phyloP scores from a whole-genome alignment of 306 rosid species.

The Trifolium fragiferum region DNA sequence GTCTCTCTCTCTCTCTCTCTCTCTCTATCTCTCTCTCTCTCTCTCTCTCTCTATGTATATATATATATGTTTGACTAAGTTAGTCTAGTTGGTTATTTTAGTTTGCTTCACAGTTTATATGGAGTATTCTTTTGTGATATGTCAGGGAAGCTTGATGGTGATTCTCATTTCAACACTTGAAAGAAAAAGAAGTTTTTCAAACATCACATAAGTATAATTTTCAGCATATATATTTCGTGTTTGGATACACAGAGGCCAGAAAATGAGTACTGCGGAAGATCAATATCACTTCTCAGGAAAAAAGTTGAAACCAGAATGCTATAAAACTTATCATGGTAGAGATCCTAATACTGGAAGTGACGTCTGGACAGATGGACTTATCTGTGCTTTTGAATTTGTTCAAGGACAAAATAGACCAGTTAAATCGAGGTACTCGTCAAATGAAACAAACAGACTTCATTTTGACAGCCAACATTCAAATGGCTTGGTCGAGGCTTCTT shows the following conservation, averaged over 20 bases:
- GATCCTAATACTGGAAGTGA: constrained; percentile 55
- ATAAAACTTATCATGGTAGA: constrained; percentile 46
- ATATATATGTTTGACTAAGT: too few species aligned
- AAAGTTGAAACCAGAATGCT: constrained; percentile 53
- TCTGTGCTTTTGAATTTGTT: constrained; percentile 86
- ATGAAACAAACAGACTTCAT: constrained; percentile 44
- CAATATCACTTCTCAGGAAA: constrained; percentile 33
- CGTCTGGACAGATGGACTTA: constrained; percentile 89
- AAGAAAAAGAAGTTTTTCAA: neutral
- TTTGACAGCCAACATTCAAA: constrained; percentile 43
- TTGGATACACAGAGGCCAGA: constrained; percentile 37
- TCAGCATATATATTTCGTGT: neutral
- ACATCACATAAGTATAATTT: neutral
- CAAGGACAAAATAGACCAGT: constrained; percentile 50
- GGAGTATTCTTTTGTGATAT: neutral
- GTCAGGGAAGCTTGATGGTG: constrained; percentile 29
- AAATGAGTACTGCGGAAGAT: constrained; percentile 48
- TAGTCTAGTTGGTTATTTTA: too few species aligned
- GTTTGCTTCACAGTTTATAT: too few species aligned
- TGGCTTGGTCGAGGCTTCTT: constrained; percentile 46
- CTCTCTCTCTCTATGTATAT: too few species aligned
- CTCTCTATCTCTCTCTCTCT: too few species aligned
- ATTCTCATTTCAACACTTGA: constrained; percentile 10
- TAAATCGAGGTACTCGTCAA: constrained; percentile 46
- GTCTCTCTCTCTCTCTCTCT: too few species aligned